Base-by-base conservation (phyloP, 1,284 basidiomycete species). In the Apiotrichum gracile region DNA sequence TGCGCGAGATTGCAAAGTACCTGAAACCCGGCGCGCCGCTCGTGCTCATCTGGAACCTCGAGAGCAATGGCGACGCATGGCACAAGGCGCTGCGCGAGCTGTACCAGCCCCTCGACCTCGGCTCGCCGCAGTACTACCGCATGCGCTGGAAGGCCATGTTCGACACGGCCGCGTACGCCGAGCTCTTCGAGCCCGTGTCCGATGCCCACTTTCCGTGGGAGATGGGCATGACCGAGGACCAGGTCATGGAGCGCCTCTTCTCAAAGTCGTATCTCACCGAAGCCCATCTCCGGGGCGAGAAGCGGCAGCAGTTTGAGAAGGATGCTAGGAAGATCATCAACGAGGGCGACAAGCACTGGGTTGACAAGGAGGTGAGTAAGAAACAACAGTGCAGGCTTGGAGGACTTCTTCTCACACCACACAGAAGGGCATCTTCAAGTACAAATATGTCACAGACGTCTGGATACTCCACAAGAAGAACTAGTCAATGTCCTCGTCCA, bases 1-100 rank as follows among this genome's bases (percentile, higher is more conserved):
- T 74, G 39, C 50, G 39, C 6, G 75, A 76, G 54, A 70, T 76
- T 22, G 70, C 70, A 0, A 55, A 67, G 5, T 71, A 76, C 26
- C 67, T 78, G 22, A 67, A 65, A 37, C 73, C 76, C 0, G 63
- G 58, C 1, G 69, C 70, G 1, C 56, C 62, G 4, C 62, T 76
- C 26, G 63, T 70, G 17, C 61, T 78, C 34, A 68, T 76, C 26
- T 77, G 76, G 73, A 75, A 75, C 52, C 58, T 72, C 19, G 72
- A 75, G 58, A 35, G 46, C 33, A 51, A 63, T 16, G 34, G 50
- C 0, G 52, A 56, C 14, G 45, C 33, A 4, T 68, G 62, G 59
- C 63, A 68, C 24, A 46, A 33, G 5, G 22, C 39, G 4, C 46
- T 72, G 9, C 61, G 66, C 10, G 52, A 62, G 24, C 42, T 61